Percentiles rank a stretch among this genome's conserved stretches.
phyloP scores from a whole-genome alignment of 1,284 basidiomycete species.

The Malassezia psittaci region DNA sequence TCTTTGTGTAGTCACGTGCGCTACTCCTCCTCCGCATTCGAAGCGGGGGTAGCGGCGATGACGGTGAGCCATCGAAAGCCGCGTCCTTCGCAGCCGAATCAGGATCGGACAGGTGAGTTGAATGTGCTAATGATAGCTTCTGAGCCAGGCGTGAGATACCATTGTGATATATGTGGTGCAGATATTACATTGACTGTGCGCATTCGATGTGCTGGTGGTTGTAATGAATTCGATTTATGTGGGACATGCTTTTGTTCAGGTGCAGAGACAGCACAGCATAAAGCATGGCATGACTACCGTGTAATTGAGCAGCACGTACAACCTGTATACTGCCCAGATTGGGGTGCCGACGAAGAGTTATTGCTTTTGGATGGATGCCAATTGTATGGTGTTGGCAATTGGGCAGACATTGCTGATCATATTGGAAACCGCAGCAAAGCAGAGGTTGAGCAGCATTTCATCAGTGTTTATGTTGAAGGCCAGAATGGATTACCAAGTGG shows the following conservation, averaged over 20 bases:
- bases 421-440: conserved; percentile 89
- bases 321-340: conserved; percentile 86
- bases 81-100: conserved; percentile 26
- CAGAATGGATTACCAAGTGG: conserved; percentile 32
- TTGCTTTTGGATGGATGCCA: conserved; percentile 81
- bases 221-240: conserved; percentile 50
- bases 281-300: conserved; percentile 78
- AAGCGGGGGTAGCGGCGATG: conserved; percentile 20
- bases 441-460: conserved; percentile 86
- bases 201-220: conserved; percentile 44
- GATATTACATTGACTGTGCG: conserved; percentile 46
- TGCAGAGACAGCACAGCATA: conserved; percentile 76
- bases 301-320: conserved; percentile 91
- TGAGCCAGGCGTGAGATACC: conserved; percentile 44
- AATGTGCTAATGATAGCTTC: conserved; percentile 15
- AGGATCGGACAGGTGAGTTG: conserved; percentile 27
- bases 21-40: too few relatives aligned
- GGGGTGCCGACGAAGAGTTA: conserved; percentile 97
- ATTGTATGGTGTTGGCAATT: conserved; percentile 84
- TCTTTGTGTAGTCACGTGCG: conserved; percentile 7
- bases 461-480: conserved; percentile 62
- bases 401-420: conserved; percentile 91
- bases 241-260: conserved; percentile 75
- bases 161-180: conserved; percentile 46
- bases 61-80: conserved; percentile 46